Evolutionary conservation across 768 basidiomycete species (phyloP).

Genomic region (Lyophyllum atratum): DNA sequence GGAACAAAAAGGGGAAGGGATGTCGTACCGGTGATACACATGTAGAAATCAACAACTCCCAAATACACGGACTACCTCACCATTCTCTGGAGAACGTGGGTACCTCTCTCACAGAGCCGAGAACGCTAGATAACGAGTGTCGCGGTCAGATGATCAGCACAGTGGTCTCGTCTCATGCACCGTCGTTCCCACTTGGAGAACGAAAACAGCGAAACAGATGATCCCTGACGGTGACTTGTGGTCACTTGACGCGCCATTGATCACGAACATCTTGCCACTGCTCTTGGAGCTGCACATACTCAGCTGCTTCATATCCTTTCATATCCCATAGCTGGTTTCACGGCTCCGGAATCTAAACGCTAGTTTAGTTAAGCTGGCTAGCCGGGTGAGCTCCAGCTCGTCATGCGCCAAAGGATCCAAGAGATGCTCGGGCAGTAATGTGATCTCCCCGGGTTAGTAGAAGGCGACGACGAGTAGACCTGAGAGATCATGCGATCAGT

Average conservation of each 20-base stretch:
- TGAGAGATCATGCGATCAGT: not conserved
- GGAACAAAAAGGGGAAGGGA: not conserved
- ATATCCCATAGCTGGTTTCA: not conserved
- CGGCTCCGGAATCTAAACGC: not conserved
- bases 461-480: not conserved
- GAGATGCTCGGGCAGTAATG: not conserved
- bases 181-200: not conserved
- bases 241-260: not conserved
- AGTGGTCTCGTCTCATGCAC: not conserved
- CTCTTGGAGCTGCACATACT: not conserved
- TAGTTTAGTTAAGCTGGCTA: not conserved
- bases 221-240: not conserved
- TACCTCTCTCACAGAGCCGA: not conserved
- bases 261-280: not conserved
- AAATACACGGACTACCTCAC: not conserved
- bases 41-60: not conserved
- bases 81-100: not conserved
- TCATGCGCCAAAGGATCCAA: not conserved
- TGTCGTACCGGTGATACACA: not conserved
- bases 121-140: not conserved
- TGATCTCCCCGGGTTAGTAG: not conserved
- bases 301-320: not conserved
- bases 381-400: not conserved
- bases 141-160: constrained; percentile 1
- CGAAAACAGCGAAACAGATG: not conserved